Evolutionary conservation across 257 asterid genomes (phyloP).

Genomic region (Jaltomata sinuosa): DNA sequence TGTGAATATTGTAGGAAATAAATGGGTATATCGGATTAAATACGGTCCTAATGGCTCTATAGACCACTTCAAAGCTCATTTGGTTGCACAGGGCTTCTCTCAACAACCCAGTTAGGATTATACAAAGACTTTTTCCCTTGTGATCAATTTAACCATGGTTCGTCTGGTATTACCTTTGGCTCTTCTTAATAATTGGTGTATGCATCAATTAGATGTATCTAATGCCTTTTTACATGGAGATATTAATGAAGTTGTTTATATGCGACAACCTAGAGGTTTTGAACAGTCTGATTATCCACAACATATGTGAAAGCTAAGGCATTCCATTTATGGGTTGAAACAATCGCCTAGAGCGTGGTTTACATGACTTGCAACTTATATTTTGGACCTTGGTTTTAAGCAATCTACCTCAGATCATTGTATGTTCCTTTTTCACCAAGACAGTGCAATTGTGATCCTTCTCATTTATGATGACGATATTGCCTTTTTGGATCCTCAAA

Average conservation of each 20-base stretch:
- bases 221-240: neutral
- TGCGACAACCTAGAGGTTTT: neutral
- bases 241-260: neutral
- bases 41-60: too few species aligned
- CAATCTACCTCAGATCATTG: neutral
- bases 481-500: neutral
- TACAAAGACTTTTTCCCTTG: neutral
- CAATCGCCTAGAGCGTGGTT: neutral
- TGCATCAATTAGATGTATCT: neutral
- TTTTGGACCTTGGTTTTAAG: neutral
- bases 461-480: neutral
- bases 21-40: too few species aligned
- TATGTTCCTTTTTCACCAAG: too few species aligned
- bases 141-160: neutral
- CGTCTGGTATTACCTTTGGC: neutral
- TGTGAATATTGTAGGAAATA: too few species aligned
- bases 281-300: neutral
- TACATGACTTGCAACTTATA: neutral
- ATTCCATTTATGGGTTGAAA: neutral
- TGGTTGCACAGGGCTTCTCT: too few species aligned
- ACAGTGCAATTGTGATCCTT: neutral
- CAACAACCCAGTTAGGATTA: neutral
- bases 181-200: neutral
- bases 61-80: too few species aligned
- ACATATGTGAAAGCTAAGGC: neutral